Conservation (phyloP, 352 stramenopile genomes). For the Lagenidium sp. region DNA sequence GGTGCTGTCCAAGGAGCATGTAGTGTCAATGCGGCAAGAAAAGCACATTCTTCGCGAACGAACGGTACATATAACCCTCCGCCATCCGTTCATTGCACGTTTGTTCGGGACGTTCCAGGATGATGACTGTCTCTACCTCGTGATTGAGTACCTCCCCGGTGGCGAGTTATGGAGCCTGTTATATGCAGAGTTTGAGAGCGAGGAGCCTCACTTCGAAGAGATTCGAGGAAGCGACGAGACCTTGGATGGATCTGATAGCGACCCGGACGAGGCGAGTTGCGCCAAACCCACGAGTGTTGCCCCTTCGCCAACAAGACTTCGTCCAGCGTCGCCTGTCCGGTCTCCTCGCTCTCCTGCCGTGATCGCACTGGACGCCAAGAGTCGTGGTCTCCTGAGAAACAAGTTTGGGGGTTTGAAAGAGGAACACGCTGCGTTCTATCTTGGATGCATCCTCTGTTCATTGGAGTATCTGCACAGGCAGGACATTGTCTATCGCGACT, state of each 20-base stretch:
- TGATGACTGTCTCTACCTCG: constrained; percentile 70
- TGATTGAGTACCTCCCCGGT: constrained; percentile 70
- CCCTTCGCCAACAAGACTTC: constrained; percentile 5
- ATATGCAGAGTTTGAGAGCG: constrained; percentile 38
- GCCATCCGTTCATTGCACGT: constrained; percentile 58
- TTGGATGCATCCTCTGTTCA: constrained; percentile 78
- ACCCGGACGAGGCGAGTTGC: background rate
- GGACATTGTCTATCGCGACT: constrained; percentile 75
- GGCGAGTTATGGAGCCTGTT: constrained; percentile 76
- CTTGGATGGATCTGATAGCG: constrained; percentile 2
- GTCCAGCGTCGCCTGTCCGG: constrained; percentile 4
- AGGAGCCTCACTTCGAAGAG: too few species aligned
- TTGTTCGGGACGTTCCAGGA: constrained; percentile 82
- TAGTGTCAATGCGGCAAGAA: constrained; percentile 65
- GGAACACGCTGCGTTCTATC: constrained; percentile 81
- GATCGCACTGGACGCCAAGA: constrained; percentile 16
- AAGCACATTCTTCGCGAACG: constrained; percentile 74
- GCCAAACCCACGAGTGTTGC: background rate
- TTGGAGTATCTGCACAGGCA: constrained; percentile 68
- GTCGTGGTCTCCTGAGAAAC: constrained; percentile 33
- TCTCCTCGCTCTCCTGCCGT: constrained; percentile 5
- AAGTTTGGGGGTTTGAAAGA: constrained; percentile 37
- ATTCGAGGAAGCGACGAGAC: constrained; percentile 8
- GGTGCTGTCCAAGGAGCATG: constrained; percentile 61
- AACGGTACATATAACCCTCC: constrained; percentile 47